These are phyloP conservation scores for Ophiostoma ulmi DNA, from an alignment of 2,329 filamentous ascomycete species.

Conservation along the genomic window DNA sequence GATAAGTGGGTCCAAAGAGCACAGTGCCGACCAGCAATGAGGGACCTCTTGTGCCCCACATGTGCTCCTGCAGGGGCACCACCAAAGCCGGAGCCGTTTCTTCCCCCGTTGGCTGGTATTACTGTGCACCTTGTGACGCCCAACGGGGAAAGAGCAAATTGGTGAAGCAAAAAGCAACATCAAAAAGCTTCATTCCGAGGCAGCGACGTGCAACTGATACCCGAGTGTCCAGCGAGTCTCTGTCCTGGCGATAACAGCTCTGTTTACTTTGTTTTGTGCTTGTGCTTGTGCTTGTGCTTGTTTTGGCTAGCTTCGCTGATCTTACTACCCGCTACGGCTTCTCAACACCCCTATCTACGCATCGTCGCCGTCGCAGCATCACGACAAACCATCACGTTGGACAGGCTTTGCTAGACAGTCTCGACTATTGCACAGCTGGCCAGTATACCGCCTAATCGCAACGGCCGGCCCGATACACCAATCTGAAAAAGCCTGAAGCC, in stretches of 20 bases:
- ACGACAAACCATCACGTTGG: neutral
- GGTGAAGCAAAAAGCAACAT: conserved; percentile 5
- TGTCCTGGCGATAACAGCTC: neutral
- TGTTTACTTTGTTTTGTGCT: neutral
- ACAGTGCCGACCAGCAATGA: neutral
- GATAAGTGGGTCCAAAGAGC: neutral
- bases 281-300: neutral
- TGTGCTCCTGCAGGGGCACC: conserved; percentile 12
- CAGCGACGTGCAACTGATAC: conserved; percentile 1
- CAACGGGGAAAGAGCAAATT: conserved; percentile 10
- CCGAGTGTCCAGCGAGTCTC: neutral
- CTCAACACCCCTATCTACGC: conserved; percentile 2
- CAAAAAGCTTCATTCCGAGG: conserved; percentile 9
- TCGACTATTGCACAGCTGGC: neutral
- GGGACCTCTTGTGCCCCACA: conserved; percentile 14
- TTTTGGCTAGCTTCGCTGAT: neutral
- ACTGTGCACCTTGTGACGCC: conserved; percentile 10
- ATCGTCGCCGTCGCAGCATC: neutral
- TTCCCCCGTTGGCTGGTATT: conserved; percentile 9
- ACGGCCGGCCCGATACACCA: neutral
- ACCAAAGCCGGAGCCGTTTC: conserved; percentile 2
- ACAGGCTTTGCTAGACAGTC: neutral
- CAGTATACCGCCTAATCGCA: too few relatives aligned
- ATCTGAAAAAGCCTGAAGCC: neutral
- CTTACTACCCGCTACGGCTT: neutral